Evolutionary conservation across 1,139 yeast species (phyloP).

Genomic region (Geotrichum fermentans): DNA sequence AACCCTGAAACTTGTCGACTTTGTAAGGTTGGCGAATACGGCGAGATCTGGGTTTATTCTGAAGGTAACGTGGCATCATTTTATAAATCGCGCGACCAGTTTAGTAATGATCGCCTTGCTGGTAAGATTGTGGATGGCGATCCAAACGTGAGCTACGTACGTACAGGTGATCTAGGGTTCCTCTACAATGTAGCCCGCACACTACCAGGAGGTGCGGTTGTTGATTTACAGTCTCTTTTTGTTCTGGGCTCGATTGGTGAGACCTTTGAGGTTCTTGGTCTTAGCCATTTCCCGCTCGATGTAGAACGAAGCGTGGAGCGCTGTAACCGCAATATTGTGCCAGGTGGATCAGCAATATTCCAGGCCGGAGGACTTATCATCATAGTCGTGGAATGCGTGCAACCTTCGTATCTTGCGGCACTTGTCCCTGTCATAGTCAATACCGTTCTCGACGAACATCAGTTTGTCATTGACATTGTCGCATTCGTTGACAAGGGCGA

Average conservation of each 20-base stretch:
- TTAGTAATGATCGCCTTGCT: slow-evolving; percentile 47
- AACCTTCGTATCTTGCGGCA: slow-evolving; percentile 47
- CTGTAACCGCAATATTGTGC: slow-evolving; percentile 54
- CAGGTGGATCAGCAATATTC: slow-evolving; percentile 61
- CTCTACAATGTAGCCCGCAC: slow-evolving; percentile 60
- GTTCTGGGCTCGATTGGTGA: slow-evolving; percentile 82
- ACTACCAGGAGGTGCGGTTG: slow-evolving; percentile 38
- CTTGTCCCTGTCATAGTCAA: slow-evolving; percentile 80
- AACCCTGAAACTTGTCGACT: slow-evolving; percentile 82
- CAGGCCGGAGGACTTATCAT: slow-evolving; percentile 79
- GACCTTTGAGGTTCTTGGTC: slow-evolving; percentile 86
- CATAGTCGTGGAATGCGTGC: slow-evolving; percentile 62
- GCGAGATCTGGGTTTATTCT: slow-evolving; percentile 94
- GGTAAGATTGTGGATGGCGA: slow-evolving; percentile 50
- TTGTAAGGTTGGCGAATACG: slow-evolving; percentile 90
- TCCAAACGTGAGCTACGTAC: slow-evolving; percentile 54
- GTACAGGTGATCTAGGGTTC: slow-evolving; percentile 95
- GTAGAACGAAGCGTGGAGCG: slow-evolving; percentile 71
- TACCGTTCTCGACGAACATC: slow-evolving; percentile 74
- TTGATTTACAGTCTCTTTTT: slow-evolving; percentile 70
- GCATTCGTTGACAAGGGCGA: slow-evolving; percentile 67
- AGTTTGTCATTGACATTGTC: slow-evolving; percentile 74
- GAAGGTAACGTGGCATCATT: slow-evolving; percentile 72
- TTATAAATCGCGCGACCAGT: slow-evolving; percentile 47
- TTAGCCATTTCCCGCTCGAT: slow-evolving; percentile 85